These are phyloP conservation scores for Colletotrichum eremochloae DNA, from an alignment of 2,329 filamentous ascomycete species.

Conservation along the genomic window DNA sequence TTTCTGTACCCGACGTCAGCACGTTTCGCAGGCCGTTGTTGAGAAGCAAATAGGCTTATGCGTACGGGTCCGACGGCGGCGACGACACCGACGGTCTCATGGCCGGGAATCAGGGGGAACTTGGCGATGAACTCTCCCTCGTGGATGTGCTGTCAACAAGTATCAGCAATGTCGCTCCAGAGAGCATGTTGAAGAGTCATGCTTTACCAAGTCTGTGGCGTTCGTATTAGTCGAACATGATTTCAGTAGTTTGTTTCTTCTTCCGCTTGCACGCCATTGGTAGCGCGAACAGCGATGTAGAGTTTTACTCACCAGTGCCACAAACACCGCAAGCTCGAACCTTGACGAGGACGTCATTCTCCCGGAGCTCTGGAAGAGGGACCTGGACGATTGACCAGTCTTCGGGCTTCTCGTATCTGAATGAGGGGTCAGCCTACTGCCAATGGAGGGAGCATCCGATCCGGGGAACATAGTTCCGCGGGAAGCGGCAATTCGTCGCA, in stretches of 20 bases:
- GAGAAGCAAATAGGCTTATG: not conserved
- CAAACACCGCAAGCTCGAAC: constrained; percentile 77
- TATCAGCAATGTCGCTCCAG: constrained; percentile 36
- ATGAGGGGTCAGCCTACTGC: constrained; percentile 43
- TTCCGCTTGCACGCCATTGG: not conserved
- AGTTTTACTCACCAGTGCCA: constrained; percentile 61
- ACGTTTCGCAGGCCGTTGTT: not conserved
- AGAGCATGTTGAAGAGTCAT: not conserved
- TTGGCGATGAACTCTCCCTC: constrained; percentile 76
- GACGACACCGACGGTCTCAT: constrained; percentile 77
- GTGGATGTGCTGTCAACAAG: constrained; percentile 66
- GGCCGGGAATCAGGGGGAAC: constrained; percentile 76
- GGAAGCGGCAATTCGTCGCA: not conserved
- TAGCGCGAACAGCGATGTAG: not conserved
- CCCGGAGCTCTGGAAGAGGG: constrained; percentile 71
- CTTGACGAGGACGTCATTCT: constrained; percentile 74
- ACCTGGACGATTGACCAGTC: constrained; percentile 72
- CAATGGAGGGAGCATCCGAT: constrained; percentile 38
- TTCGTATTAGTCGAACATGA: constrained; percentile 43
- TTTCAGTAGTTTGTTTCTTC: not conserved
- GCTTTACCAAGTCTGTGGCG: constrained; percentile 53
- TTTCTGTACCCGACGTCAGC: constrained; percentile 52
- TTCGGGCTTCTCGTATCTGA: constrained; percentile 73
- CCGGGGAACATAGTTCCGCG: constrained; percentile 21
- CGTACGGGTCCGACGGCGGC: constrained; percentile 65